Evolutionary conservation across 371 early-diverging fungal genomes (phyloP).

Genomic region (Lichtheimia ornata): DNA sequence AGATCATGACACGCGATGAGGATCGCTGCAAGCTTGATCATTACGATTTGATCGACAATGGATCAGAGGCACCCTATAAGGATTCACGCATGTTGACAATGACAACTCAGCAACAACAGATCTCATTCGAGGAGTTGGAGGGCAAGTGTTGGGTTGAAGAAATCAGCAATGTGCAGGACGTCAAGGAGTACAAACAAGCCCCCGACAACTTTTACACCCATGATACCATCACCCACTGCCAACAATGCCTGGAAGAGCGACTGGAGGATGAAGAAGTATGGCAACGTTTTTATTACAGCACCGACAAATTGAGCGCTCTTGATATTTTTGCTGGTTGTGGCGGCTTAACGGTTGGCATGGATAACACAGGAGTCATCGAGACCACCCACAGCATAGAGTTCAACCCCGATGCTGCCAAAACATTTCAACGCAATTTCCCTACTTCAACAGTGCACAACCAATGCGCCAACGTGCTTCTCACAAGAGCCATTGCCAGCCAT

Average conservation of each 20-base stretch:
- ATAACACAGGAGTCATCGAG: constrained; percentile 50
- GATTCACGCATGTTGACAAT: constrained; percentile 40
- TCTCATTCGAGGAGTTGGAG: constrained; percentile 30
- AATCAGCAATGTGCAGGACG: constrained; percentile 24
- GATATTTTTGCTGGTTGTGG: constrained; percentile 72
- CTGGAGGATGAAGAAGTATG: background rate
- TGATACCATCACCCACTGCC: constrained; percentile 20
- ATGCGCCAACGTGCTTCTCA: constrained; percentile 57
- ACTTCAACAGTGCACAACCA: constrained; percentile 55
- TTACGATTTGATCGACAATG: constrained; percentile 7
- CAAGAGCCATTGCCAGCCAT: constrained; percentile 50
- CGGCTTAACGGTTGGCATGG: constrained; percentile 63
- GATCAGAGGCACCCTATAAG: constrained; percentile 6
- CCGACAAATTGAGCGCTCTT: constrained; percentile 41
- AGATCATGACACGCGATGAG: background rate
- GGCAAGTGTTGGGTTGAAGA: constrained; percentile 57
- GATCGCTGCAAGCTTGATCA: constrained; percentile 6
- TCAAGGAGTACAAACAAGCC: constrained; percentile 39
- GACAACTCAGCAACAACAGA: constrained; percentile 19
- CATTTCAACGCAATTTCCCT: constrained; percentile 61
- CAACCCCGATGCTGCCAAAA: constrained; percentile 51
- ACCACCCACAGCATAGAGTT: constrained; percentile 62
- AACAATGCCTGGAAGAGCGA: constrained; percentile 23
- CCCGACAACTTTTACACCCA: constrained; percentile 42
- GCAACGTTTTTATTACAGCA: background rate